Percentiles rank a stretch among this genome's conserved stretches.
These are phyloP conservation scores for Hyaloscypha finlandica DNA, from an alignment of 495 filamentous ascomycete genomes.

Conservation along the genomic window DNA sequence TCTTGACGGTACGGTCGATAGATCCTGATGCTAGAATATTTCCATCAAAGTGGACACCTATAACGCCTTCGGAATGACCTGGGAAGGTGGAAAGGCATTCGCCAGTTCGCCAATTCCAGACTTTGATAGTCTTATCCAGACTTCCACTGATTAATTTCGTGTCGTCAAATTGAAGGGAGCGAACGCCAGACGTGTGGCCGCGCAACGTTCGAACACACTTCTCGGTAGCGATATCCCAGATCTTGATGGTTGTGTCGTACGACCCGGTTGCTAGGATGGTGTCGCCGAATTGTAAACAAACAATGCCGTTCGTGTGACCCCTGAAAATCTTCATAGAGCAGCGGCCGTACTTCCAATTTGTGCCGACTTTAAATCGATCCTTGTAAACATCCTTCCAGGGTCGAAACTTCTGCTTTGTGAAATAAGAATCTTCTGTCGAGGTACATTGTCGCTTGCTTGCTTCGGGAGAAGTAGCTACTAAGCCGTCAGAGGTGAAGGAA, in stretches of 20 bases:
- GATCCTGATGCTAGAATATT: slow-evolving; percentile 85
- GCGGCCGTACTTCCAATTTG: slow-evolving; percentile 94
- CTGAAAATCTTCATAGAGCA: slow-evolving; percentile 79
- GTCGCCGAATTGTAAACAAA: slow-evolving; percentile 94
- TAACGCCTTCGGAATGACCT: slow-evolving; percentile 77
- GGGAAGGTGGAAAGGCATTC: slow-evolving; percentile 79
- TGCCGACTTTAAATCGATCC: slow-evolving; percentile 84
- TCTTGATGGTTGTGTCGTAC: slow-evolving; percentile 91
- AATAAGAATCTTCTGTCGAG: slow-evolving; percentile 24
- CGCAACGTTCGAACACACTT: slow-evolving; percentile 78
- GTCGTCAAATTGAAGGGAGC: slow-evolving; percentile 91
- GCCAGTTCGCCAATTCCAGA: slow-evolving; percentile 97
- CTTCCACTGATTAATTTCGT: slow-evolving; percentile 84
- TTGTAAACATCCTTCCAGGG: slow-evolving; percentile 95
- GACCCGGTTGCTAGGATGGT: slow-evolving; percentile 91
- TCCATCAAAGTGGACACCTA: slow-evolving; percentile 82
- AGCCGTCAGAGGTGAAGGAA: slow-evolving; percentile 18
- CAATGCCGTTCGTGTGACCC: slow-evolving; percentile 92
- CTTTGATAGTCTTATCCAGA: slow-evolving; percentile 76
- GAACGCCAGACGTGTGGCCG: slow-evolving; percentile 80
- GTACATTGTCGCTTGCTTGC: slow-evolving; percentile 48
- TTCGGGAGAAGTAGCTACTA: slow-evolving; percentile 12
- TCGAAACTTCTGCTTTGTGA: slow-evolving; percentile 45
- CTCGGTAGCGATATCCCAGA: slow-evolving; percentile 91
- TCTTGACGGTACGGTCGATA: slow-evolving; percentile 84